Percentiles rank a stretch among this genome's conserved stretches.
Conservation (phyloP, 805 yeast genomes). For the Candida easanensis region DNA sequence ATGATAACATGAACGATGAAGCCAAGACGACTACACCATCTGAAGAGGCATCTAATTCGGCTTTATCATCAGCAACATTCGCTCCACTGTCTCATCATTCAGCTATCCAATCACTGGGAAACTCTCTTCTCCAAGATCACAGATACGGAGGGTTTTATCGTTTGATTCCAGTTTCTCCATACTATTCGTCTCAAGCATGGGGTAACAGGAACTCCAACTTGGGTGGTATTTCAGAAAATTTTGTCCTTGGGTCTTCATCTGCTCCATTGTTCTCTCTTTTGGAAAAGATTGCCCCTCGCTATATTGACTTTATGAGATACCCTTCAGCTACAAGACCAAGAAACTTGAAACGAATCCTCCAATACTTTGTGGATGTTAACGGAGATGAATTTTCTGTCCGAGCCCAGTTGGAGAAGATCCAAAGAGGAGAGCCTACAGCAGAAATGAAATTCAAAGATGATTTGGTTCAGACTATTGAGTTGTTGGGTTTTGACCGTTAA, state of each 20-base stretch:
- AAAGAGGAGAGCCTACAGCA: conserved; percentile 13
- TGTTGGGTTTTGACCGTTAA: conserved; percentile 28
- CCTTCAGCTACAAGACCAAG: conserved; percentile 33
- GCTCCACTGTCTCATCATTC: background rate
- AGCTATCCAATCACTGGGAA: background rate
- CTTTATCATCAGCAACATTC: background rate
- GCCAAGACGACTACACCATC: background rate
- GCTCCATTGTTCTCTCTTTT: conserved; percentile 18
- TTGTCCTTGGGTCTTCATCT: background rate
- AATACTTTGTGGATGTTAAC: conserved; percentile 35
- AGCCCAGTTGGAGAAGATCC: conserved; percentile 13
- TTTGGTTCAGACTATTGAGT: conserved; percentile 20
- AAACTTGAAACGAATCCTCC: conserved; percentile 31
- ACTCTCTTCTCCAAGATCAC: conserved; percentile 4
- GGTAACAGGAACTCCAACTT: background rate
- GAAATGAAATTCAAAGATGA: conserved; percentile 14
- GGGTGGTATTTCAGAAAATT: background rate
- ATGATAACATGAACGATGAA: background rate
- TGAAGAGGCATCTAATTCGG: background rate
- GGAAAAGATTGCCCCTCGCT: conserved; percentile 29
- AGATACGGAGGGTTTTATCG: conserved; percentile 6
- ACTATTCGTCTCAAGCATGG: background rate
- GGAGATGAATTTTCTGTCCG: conserved; percentile 27
- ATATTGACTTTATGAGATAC: conserved; percentile 32
- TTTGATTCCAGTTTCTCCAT: conserved; percentile 10